phyloP scores from a whole-genome alignment of 192 early-diverging fungal species.

The Backusella mclennaniae region DNA sequence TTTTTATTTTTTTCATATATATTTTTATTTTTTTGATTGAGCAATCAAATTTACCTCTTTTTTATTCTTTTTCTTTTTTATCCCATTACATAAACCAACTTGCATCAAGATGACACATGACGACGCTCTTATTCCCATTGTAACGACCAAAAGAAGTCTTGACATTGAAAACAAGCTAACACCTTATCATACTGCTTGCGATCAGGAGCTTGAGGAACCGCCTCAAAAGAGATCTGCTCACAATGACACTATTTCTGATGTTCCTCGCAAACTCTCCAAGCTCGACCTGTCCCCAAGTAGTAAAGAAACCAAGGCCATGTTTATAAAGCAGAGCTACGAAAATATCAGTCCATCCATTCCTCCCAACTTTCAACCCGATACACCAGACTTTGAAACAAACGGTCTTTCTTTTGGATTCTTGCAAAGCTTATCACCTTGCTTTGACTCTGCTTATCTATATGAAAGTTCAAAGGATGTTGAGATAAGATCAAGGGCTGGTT shows the following conservation, averaged over 20 bases:
- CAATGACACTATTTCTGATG: neutral
- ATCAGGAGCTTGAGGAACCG: neutral
- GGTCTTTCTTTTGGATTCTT: neutral
- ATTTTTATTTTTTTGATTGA: neutral
- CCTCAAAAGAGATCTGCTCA: neutral
- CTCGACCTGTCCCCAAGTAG: neutral
- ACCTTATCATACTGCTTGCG: neutral
- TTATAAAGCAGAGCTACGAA: neutral
- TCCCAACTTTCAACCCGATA: neutral
- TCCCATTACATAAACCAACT: neutral
- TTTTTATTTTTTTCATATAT: neutral
- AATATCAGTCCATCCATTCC: neutral
- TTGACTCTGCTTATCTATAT: neutral
- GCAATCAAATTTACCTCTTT: neutral
- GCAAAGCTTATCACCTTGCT: neutral
- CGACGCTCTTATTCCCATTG: neutral
- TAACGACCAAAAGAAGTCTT: neutral
- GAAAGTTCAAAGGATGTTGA: neutral
- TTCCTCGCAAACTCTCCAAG: neutral
- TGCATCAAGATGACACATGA: neutral
- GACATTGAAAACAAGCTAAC: neutral
- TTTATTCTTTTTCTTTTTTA: neutral
- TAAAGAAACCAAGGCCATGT: neutral
- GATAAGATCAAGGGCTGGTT: neutral
- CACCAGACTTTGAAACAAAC: neutral